These are phyloP conservation scores for Ceratocystis harringtonii DNA, from an alignment of 2,329 filamentous ascomycete genomes.

Conservation along the genomic window DNA sequence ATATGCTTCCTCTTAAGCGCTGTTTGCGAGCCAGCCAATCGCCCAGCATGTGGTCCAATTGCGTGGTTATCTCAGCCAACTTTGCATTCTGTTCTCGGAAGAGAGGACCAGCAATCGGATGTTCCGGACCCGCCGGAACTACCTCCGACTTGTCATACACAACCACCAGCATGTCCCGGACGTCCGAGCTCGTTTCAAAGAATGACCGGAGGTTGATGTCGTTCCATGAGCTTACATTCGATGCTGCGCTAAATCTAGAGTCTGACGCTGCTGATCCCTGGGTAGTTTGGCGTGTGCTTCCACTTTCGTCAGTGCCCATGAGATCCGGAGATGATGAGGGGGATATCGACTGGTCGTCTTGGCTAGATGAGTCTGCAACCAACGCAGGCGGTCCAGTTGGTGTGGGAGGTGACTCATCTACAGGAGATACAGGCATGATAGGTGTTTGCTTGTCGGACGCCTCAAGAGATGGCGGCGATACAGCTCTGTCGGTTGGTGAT, in stretches of 20 bases:
- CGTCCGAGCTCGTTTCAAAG: constrained; percentile 66
- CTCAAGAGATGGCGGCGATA: constrained; percentile 28
- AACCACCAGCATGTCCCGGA: constrained; percentile 77
- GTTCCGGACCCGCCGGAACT: constrained; percentile 62
- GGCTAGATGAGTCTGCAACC: constrained; percentile 55
- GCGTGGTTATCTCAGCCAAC: constrained; percentile 71
- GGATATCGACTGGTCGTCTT: constrained; percentile 43
- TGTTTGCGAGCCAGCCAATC: constrained; percentile 64
- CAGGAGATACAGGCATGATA: constrained; percentile 36
- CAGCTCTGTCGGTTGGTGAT: background rate
- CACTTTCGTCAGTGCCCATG: constrained; percentile 31
- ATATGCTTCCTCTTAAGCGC: constrained; percentile 40
- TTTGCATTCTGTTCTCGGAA: constrained; percentile 80
- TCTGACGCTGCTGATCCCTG: constrained; percentile 34
- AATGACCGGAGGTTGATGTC: constrained; percentile 75
- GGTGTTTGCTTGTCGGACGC: constrained; percentile 4
- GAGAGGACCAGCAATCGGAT: constrained; percentile 65
- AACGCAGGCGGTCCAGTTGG: constrained; percentile 47
- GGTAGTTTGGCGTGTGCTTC: constrained; percentile 31
- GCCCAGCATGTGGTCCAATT: constrained; percentile 75
- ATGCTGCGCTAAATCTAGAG: constrained; percentile 19
- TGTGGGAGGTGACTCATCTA: constrained; percentile 38
- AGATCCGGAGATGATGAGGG: constrained; percentile 52
- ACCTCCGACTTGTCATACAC: constrained; percentile 86
- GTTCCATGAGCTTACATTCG: constrained; percentile 57